Evolutionary conservation across 306 rosid genomes (phyloP).

Genomic region (Coriaria nepalensis): DNA sequence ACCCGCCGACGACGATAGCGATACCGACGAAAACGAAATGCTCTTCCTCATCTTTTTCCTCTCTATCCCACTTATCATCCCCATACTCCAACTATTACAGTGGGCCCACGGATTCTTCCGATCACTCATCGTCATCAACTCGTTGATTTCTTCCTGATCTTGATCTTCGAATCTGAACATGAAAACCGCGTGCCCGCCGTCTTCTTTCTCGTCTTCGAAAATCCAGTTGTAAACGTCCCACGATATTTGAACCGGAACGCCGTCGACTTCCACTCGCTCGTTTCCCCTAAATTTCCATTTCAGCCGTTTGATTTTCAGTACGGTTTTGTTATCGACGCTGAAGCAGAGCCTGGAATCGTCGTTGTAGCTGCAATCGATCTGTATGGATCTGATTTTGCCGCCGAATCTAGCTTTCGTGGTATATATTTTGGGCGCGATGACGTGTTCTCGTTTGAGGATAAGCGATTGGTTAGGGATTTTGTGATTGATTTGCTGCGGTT

Average conservation of each 20-base stretch:
- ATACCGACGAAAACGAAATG: constrained; percentile 56
- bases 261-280: constrained; percentile 49
- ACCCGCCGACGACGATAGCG: constrained; percentile 53
- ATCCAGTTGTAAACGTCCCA: constrained; percentile 94
- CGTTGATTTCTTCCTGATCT: constrained; percentile 9
- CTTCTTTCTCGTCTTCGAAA: constrained; percentile 29
- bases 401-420: constrained; percentile 49
- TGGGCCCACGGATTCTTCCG: constrained; percentile 15
- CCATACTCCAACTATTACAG: constrained; percentile 47
- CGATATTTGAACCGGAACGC: constrained; percentile 62
- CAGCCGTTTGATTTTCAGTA: constrained; percentile 43
- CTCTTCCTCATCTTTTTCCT: constrained; percentile 55
- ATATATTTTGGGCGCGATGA: constrained; percentile 44
- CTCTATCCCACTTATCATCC: constrained; percentile 32
- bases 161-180: constrained; percentile 78
- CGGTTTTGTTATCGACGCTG: constrained; percentile 33
- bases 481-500: neutral
- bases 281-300: constrained; percentile 86
- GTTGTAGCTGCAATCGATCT: constrained; percentile 49
- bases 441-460: constrained; percentile 59
- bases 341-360: constrained; percentile 36
- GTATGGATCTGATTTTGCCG: constrained; percentile 44
- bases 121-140: constrained; percentile 5
- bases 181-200: constrained; percentile 58
- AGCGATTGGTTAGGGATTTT: constrained; percentile 23